These are phyloP conservation scores for Trypanosoma caninum DNA, from an alignment of 208 protist genomes.

Conservation along the genomic window DNA sequence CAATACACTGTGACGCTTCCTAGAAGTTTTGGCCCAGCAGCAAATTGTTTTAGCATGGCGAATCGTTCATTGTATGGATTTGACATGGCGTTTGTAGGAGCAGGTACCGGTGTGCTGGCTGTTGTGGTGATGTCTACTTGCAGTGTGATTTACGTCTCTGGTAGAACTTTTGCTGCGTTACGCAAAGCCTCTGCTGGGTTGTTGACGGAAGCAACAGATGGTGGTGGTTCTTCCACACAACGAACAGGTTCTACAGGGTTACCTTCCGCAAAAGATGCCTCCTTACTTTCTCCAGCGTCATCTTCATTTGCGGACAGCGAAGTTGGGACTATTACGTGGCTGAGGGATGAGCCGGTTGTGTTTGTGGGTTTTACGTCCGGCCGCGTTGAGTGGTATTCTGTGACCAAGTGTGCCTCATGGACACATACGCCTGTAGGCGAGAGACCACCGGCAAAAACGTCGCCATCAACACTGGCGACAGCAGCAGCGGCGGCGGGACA, in stretches of 20 bases:
- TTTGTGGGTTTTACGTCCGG: conserved; percentile 71
- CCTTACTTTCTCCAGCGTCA: not conserved
- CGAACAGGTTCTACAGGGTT: not conserved
- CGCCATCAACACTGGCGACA: not conserved
- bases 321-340: conserved; percentile 81
- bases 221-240: not conserved
- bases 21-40: conserved; percentile 40
- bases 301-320: not conserved
- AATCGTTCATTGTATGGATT: conserved; percentile 63
- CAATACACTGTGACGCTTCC: conserved; percentile 52
- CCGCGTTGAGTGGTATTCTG: conserved; percentile 72
- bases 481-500: not conserved
- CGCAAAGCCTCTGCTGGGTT: conserved; percentile 19
- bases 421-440: too few species aligned
- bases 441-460: conserved; percentile 6
- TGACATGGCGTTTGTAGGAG: conserved; percentile 66
- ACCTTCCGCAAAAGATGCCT: not conserved
- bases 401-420: conserved; percentile 35
- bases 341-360: conserved; percentile 75
- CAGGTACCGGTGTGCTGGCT: conserved; percentile 48
- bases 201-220: not conserved
- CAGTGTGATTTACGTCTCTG: conserved; percentile 40
- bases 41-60: conserved; percentile 68
- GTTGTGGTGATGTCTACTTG: conserved; percentile 42
- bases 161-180: conserved; percentile 33